phyloP scores from a whole-genome alignment of 768 basidiomycete genomes.

The Guyanaporus albipodus region DNA sequence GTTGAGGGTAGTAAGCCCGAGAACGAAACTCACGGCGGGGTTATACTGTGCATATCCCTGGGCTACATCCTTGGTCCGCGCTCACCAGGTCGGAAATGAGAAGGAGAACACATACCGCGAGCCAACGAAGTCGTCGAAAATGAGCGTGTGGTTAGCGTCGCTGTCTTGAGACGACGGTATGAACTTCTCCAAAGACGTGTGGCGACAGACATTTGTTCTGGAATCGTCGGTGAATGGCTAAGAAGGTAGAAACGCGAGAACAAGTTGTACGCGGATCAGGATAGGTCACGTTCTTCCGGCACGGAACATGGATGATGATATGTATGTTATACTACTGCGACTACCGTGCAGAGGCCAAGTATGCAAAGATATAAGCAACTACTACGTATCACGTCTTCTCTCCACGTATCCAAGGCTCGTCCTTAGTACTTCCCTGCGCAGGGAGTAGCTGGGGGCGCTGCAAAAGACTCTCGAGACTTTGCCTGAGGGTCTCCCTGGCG shows the following conservation, averaged over 20 bases:
- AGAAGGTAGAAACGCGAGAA: background rate
- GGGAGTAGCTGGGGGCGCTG: constrained; percentile 7
- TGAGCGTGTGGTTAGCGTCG: constrained; percentile 12
- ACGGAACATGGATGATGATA: constrained; percentile 12
- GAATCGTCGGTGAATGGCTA: background rate
- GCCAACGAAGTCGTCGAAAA: constrained; percentile 18
- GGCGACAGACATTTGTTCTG: background rate
- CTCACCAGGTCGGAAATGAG: background rate
- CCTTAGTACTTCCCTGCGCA: background rate
- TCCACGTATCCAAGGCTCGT: background rate
- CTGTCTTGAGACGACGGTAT: constrained; percentile 6
- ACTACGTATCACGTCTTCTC: constrained; percentile 1
- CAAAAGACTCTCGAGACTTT: constrained; percentile 21
- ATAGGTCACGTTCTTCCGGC: constrained; percentile 2
- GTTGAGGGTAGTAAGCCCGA: background rate
- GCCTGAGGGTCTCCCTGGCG: constrained; percentile 18
- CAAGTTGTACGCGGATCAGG: background rate
- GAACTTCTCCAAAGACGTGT: constrained; percentile 6
- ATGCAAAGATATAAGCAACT: constrained; percentile 2
- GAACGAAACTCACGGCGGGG: constrained; percentile 14
- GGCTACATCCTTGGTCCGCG: constrained; percentile 8
- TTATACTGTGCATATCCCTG: constrained; percentile 20
- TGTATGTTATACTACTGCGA: no score
- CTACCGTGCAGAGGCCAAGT: no score
- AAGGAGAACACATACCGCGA: constrained; percentile 15